Evolutionary conservation across 345 rosid species (phyloP).

Genomic region (Lepidium didymum): DNA sequence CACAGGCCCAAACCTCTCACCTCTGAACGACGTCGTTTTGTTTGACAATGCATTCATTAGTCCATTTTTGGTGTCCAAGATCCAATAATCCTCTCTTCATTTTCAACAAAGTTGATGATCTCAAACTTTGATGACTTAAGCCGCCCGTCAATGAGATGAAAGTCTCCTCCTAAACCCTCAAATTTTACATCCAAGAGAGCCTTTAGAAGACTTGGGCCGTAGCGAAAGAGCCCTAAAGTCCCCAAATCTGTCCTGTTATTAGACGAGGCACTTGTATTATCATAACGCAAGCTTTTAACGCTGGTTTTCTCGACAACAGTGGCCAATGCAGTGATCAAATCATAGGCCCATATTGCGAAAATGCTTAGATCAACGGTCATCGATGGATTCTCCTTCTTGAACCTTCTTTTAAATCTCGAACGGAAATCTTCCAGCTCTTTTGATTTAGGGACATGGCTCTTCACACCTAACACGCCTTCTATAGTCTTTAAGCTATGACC

Average conservation of each 20-base stretch:
- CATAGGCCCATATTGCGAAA: constrained; percentile 37
- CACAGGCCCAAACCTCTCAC: background rate
- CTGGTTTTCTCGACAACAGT: constrained; percentile 26
- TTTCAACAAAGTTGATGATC: constrained; percentile 35
- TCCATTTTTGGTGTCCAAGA: constrained; percentile 31
- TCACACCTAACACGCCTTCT: constrained; percentile 31
- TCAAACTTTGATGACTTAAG: constrained; percentile 34
- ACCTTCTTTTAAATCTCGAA: constrained; percentile 17
- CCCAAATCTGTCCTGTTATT: constrained; percentile 1
- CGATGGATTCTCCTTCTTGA: background rate
- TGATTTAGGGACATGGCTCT: constrained; percentile 4
- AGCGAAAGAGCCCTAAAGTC: background rate
- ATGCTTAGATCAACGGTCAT: background rate
- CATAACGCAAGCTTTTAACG: background rate
- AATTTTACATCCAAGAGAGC: constrained; percentile 24
- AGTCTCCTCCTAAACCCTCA: constrained; percentile 36
- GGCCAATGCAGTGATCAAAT: constrained; percentile 36
- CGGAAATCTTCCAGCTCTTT: constrained; percentile 5
- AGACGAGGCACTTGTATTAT: background rate
- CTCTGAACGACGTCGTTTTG: background rate
- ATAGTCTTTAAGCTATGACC: background rate
- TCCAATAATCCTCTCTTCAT: constrained; percentile 27
- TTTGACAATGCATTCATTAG: background rate
- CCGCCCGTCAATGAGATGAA: constrained; percentile 31
- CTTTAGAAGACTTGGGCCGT: constrained; percentile 26